Evolutionary conservation across 192 early-diverging fungal genomes (phyloP).

Genomic region (Backusella circina): DNA sequence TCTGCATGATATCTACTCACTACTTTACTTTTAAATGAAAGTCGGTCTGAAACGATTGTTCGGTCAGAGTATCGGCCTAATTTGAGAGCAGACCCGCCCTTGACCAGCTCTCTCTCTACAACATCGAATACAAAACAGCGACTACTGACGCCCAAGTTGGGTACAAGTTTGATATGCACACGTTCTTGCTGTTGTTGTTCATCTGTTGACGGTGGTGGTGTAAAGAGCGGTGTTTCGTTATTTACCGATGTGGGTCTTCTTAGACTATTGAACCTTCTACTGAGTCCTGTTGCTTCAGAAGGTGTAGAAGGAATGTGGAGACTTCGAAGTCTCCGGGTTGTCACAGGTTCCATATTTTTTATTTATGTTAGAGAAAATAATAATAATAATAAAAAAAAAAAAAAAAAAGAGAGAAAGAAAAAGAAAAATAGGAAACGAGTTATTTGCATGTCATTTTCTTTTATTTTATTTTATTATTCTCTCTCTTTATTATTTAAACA

Average conservation of each 20-base stretch:
- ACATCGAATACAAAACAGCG: constrained; percentile 60
- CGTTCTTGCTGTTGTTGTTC: background rate
- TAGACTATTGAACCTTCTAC: constrained; percentile 13
- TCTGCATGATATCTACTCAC: constrained; percentile 84
- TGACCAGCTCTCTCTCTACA: constrained; percentile 50
- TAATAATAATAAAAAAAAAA: constrained; percentile 11
- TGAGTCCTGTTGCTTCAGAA: background rate
- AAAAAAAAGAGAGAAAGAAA: constrained; percentile 9
- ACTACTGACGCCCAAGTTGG: constrained; percentile 31
- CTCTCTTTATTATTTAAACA: background rate
- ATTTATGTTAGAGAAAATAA: constrained; percentile 11
- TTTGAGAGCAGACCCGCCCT: constrained; percentile 43
- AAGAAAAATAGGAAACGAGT: constrained; percentile 8
- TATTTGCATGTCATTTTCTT: background rate
- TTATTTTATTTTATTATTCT: background rate
- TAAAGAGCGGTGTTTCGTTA: background rate
- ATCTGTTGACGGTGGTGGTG: background rate
- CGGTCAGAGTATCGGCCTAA: constrained; percentile 59
- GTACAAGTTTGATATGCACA: constrained; percentile 53
- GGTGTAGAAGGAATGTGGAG: constrained; percentile 9
- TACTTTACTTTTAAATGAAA: constrained; percentile 78
- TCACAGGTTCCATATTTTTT: background rate
- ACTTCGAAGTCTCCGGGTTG: constrained; percentile 10
- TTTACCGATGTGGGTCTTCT: background rate
- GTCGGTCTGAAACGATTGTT: constrained; percentile 51